Conservation (phyloP, 306 rosid genomes). For the Prunus fruticosa region DNA sequence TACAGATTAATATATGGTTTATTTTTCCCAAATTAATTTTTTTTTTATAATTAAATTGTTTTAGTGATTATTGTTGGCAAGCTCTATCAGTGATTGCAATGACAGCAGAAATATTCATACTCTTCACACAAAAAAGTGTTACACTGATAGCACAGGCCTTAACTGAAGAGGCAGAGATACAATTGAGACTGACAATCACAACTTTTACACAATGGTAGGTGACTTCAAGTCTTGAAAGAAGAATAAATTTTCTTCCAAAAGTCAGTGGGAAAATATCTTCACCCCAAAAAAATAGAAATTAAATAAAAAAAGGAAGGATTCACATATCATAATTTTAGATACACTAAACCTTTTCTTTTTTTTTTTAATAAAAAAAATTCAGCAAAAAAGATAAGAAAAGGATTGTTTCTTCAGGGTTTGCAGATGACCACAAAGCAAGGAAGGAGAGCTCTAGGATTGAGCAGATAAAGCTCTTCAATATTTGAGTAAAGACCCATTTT, state of each 20-base stretch:
- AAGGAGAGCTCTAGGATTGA: conserved; percentile 79
- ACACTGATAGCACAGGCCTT: not conserved
- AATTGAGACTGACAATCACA: conserved; percentile 21
- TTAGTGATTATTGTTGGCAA: no score
- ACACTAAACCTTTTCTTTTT: conserved; percentile 1
- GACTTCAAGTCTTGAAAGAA: conserved; percentile 20
- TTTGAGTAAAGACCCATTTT: conserved; percentile 82
- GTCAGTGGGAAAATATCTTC: conserved; percentile 10
- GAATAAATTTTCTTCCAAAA: conserved; percentile 35
- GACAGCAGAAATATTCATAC: not conserved
- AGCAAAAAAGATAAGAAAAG: not conserved
- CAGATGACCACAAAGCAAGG: conserved; percentile 89
- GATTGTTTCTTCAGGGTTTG: conserved; percentile 50
- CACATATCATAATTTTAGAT: conserved; percentile 25
- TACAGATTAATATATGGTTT: not conserved
- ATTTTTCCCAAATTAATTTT: no score
- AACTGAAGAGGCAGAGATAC: not conserved
- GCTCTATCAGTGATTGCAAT: not conserved
- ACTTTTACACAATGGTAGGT: not conserved
- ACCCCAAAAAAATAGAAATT: not conserved
- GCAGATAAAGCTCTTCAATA: conserved; percentile 87
- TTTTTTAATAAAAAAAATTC: no score
- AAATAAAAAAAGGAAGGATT: conserved; percentile 18
- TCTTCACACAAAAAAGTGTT: not conserved
- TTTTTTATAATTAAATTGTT: not conserved